Evolutionary conservation across 441 rosid species (phyloP).

Genomic region (Euphorbia corollata): DNA sequence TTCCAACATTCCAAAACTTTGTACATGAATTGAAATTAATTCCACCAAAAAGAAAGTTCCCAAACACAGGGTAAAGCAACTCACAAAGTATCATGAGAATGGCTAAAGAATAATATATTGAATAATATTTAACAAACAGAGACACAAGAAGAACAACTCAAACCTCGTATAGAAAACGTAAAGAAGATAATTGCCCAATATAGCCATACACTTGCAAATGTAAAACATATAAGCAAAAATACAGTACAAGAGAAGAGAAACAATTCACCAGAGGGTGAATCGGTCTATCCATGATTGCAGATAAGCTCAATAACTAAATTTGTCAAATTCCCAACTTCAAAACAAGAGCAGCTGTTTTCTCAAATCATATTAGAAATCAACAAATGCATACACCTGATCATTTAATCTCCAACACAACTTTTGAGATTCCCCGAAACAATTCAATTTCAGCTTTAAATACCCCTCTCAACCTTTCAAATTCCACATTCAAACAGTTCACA

Average conservation of each 20-base stretch:
- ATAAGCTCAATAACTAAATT: constrained; percentile 19
- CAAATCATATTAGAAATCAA: constrained; percentile 19
- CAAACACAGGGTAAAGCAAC: no score
- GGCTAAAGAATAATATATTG: not conserved
- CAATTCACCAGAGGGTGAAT: constrained; percentile 61
- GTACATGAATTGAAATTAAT: no score
- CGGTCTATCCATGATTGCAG: constrained; percentile 42
- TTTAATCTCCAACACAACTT: constrained; percentile 15
- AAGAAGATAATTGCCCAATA: constrained; percentile 1
- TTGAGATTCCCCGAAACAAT: constrained; percentile 3
- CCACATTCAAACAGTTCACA: constrained; percentile 9
- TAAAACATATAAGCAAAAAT: constrained; percentile 10
- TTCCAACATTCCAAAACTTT: no score
- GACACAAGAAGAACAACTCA: constrained; percentile 9
- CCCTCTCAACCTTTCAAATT: constrained; percentile 1
- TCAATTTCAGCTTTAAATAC: no score
- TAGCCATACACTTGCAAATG: constrained; percentile 16
- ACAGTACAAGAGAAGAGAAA: constrained; percentile 7
- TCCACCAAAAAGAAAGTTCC: no score
- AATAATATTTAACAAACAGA: not conserved
- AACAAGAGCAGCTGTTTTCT: constrained; percentile 20
- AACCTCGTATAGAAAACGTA: constrained; percentile 7
- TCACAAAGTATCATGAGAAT: not conserved
- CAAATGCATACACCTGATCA: constrained; percentile 20
- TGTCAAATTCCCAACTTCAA: constrained; percentile 25